Conservation (phyloP, 2,329 filamentous ascomycete genomes). For the Fusarium tjaetaba region DNA sequence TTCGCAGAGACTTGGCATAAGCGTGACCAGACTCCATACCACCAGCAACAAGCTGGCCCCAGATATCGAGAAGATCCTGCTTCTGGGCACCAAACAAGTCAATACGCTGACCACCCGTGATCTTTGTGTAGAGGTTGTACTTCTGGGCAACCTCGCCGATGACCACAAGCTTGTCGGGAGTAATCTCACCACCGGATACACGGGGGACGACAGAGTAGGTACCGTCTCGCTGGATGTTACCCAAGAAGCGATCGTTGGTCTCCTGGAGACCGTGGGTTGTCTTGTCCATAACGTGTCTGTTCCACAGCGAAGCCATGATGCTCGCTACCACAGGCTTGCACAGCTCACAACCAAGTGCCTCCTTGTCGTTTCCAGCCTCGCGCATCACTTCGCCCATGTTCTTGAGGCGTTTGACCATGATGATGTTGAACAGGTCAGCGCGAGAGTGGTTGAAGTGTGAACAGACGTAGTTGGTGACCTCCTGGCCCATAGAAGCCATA, state of each 20-base stretch:
- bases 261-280: conserved; percentile 81
- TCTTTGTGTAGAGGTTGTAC: conserved; percentile 88
- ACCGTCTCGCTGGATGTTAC: conserved; percentile 90
- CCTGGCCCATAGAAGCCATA: conserved; percentile 85
- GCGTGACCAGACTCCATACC: conserved; percentile 93
- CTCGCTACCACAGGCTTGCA: conserved; percentile 87
- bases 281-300: conserved; percentile 81
- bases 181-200: conserved; percentile 86
- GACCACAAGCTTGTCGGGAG: conserved; percentile 82
- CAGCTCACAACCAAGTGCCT: conserved; percentile 83
- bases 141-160: conserved; percentile 88
- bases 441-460: conserved; percentile 85
- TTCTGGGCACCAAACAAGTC: conserved; percentile 94
- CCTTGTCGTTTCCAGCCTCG: conserved; percentile 75
- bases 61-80: conserved; percentile 84
- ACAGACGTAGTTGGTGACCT: conserved; percentile 88
- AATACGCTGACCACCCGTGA: conserved; percentile 90
- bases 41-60: conserved; percentile 80
- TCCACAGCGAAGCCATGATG: conserved; percentile 85
- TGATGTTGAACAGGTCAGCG: conserved; percentile 89
- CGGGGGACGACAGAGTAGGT: conserved; percentile 90
- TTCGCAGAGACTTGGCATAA: conserved; percentile 88
- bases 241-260: conserved; percentile 88
- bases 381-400: conserved; percentile 81
- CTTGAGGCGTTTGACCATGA: conserved; percentile 81